phyloP scores from a whole-genome alignment of 768 basidiomycete species.

The Podaxis sp. region DNA sequence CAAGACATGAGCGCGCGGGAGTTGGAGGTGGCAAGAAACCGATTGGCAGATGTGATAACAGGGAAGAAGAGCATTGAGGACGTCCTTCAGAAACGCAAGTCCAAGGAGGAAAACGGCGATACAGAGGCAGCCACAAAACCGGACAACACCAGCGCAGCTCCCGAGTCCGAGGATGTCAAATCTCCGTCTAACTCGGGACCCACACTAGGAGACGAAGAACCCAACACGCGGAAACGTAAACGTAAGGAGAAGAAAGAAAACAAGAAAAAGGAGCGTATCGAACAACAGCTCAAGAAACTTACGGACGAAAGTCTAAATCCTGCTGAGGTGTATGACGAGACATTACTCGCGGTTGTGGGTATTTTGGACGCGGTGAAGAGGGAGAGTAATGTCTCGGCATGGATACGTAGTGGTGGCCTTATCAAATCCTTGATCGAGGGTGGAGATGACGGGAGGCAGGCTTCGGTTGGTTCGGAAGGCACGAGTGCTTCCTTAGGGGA shows the following conservation, averaged over 20 bases:
- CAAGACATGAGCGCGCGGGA: constrained; percentile 26
- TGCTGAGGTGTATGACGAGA: constrained; percentile 42
- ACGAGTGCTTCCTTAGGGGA: background rate
- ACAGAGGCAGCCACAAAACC: background rate
- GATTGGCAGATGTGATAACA: background rate
- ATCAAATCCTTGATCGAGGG: constrained; percentile 12
- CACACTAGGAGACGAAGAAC: constrained; percentile 2
- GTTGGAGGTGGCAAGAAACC: constrained; percentile 8
- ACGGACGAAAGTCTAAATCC: constrained; percentile 3
- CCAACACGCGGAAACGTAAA: constrained; percentile 17
- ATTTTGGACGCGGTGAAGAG: constrained; percentile 57
- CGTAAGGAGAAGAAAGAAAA: constrained; percentile 20
- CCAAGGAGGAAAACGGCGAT: background rate
- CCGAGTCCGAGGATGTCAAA: background rate
- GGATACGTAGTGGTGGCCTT: constrained; percentile 62
- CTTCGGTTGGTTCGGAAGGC: background rate
- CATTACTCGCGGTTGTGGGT: constrained; percentile 65
- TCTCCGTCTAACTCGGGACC: background rate
- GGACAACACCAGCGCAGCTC: background rate
- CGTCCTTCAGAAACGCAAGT: constrained; percentile 2
- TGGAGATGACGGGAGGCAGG: background rate
- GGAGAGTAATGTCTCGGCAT: constrained; percentile 66
- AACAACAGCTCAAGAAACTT: constrained; percentile 15
- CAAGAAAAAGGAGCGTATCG: constrained; percentile 7
- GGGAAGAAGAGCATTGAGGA: constrained; percentile 12